Conservation (phyloP, 139 green algal genomes). For the Tetradesmus lagerheimii region DNA sequence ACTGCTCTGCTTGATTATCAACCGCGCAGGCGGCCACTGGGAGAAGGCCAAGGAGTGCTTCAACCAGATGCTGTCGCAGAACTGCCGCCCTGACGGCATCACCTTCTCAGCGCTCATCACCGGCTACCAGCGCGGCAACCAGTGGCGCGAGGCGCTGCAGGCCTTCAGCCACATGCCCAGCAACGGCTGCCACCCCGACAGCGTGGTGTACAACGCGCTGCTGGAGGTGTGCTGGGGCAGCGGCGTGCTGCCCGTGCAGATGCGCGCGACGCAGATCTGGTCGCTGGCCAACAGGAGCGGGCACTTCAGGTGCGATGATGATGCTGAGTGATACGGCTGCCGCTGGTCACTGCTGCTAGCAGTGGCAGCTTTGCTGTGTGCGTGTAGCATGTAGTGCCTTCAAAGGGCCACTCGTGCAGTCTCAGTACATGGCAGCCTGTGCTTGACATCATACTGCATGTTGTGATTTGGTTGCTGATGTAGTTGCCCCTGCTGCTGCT, state of each 20-base stretch:
- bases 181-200: slow-evolving; percentile 67
- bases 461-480: not conserved
- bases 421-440: too few relatives aligned
- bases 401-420: too few relatives aligned
- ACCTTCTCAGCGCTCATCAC: slow-evolving; percentile 84
- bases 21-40: slow-evolving; percentile 78
- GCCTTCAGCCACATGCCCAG: slow-evolving; percentile 43
- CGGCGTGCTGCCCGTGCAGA: slow-evolving; percentile 68
- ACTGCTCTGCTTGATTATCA: not conserved
- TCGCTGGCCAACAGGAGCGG: slow-evolving; percentile 67
- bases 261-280: slow-evolving; percentile 69
- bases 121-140: slow-evolving; percentile 70
- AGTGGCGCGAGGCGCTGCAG: slow-evolving; percentile 69
- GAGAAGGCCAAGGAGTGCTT: slow-evolving; percentile 84
- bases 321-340: not conserved
- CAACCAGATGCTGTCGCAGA: slow-evolving; percentile 77
- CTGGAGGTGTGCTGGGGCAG: slow-evolving; percentile 72
- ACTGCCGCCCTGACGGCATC: slow-evolving; percentile 81
- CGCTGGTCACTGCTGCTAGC: not conserved
- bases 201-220: slow-evolving; percentile 70
- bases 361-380: not conserved
- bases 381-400: not conserved
- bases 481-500: not conserved
- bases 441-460: too few relatives aligned
- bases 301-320: slow-evolving; percentile 57